A percentile compares a stretch with the other conserved stretches of the same genome.
Conservation (phyloP, 257 asterid genomes). For the Fraxinus anomala region DNA sequence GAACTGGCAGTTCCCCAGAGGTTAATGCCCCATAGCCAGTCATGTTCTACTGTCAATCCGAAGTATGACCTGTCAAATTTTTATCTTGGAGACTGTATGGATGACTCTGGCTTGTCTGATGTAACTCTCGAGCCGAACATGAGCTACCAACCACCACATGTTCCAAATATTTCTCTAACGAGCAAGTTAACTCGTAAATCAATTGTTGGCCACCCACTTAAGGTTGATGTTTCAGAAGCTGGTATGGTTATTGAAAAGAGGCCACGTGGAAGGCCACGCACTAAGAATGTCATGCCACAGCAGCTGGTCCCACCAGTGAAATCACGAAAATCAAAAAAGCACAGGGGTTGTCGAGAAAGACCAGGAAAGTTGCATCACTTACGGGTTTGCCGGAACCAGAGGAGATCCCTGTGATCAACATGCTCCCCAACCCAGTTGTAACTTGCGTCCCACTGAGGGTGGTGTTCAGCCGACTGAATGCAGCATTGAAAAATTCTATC, state of each 20-base stretch:
- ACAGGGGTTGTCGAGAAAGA: conserved; percentile 51
- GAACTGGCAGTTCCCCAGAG: neutral
- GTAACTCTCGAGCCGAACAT: neutral
- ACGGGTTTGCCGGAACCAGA: conserved; percentile 38
- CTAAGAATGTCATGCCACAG: conserved; percentile 32
- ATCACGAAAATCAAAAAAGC: conserved; percentile 38
- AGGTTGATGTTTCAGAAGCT: conserved; percentile 49
- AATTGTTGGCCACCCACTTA: conserved; percentile 73
- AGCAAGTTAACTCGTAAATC: conserved; percentile 65
- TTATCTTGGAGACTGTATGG: neutral
- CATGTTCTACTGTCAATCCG: neutral
- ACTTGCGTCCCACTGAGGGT: conserved; percentile 69
- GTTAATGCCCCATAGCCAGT: neutral
- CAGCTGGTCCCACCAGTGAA: conserved; percentile 25
- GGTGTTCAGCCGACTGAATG: conserved; percentile 62
- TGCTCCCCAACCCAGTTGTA: conserved; percentile 53
- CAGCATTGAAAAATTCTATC: conserved; percentile 26
- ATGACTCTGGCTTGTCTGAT: neutral
- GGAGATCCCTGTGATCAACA: conserved; percentile 47
- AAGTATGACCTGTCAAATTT: neutral
- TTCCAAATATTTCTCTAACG: conserved; percentile 44
- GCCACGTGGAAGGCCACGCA: conserved; percentile 30
- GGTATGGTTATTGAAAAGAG: conserved; percentile 29
- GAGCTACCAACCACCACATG: neutral
- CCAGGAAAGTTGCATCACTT: conserved; percentile 64